Percentiles rank a stretch among this genome's conserved stretches.
Evolutionary conservation across 495 filamentous ascomycete species (phyloP).

Genomic region (Penicillium ucsense): DNA sequence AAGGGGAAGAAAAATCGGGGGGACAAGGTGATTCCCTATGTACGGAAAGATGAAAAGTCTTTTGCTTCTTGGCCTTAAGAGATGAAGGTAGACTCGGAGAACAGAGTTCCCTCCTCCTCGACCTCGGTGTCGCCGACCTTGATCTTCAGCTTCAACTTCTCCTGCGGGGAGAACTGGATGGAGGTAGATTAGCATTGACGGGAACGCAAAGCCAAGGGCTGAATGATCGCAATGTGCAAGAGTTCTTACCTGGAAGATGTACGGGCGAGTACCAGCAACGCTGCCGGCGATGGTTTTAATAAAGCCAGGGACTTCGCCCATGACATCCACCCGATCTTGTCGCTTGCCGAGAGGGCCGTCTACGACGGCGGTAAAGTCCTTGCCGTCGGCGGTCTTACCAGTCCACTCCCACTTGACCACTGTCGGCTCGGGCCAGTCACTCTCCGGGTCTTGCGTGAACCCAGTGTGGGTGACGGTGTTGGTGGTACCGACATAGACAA

Average conservation of each 20-base stretch:
- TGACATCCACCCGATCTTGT: conserved; percentile 83
- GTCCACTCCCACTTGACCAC: conserved; percentile 68
- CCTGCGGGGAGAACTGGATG: conserved; percentile 51
- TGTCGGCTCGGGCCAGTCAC: conserved; percentile 83
- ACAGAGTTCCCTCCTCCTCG: conserved; percentile 65
- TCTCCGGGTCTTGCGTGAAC: conserved; percentile 58
- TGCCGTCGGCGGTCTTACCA: conserved; percentile 67
- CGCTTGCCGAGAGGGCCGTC: conserved; percentile 59
- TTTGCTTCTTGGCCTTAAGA: conserved; percentile 30
- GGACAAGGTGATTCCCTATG: conserved; percentile 21
- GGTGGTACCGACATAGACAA: conserved; percentile 59
- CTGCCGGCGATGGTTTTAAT: conserved; percentile 85
- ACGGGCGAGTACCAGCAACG: conserved; percentile 85
- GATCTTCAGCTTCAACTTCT: conserved; percentile 62
- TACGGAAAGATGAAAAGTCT: conserved; percentile 11
- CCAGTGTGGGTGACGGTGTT: conserved; percentile 58
- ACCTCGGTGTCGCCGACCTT: conserved; percentile 71
- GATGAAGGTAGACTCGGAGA: conserved; percentile 89
- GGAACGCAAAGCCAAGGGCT: background rate
- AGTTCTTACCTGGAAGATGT: conserved; percentile 79
- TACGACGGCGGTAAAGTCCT: conserved; percentile 56
- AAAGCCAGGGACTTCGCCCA: conserved; percentile 91
- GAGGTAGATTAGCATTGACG: background rate
- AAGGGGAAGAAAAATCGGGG: conserved; percentile 8
- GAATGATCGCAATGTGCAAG: background rate